Percentiles rank a stretch among this genome's conserved stretches.
These are phyloP conservation scores for Solanum pimpinellifolium DNA, from an alignment of 257 asterid species.

Conservation along the genomic window DNA sequence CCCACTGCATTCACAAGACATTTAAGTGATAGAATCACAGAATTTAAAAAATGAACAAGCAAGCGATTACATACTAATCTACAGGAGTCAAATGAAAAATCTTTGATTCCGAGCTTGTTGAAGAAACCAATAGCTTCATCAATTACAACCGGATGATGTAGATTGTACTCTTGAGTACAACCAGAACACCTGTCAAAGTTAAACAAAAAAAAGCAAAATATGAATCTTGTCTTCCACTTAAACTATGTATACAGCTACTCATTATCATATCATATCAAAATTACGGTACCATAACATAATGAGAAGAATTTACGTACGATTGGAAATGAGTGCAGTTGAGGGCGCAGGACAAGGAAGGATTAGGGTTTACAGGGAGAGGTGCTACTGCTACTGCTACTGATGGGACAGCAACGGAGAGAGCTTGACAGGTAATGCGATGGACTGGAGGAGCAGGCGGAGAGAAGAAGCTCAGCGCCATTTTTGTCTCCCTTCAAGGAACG, in stretches of 20 bases:
- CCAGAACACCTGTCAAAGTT: slow-evolving; percentile 72
- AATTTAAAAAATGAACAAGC: neutral
- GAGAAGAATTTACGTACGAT: slow-evolving; percentile 19
- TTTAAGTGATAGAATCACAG: neutral
- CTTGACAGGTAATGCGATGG: slow-evolving; percentile 17
- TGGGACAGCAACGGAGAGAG: slow-evolving; percentile 11
- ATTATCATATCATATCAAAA: neutral
- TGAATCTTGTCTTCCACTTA: neutral
- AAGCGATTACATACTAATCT: slow-evolving; percentile 48
- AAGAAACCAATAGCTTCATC: slow-evolving; percentile 56
- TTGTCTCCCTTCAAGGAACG: neutral
- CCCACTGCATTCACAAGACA: slow-evolving; percentile 47
- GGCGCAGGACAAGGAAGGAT: slow-evolving; percentile 39
- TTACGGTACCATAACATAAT: neutral
- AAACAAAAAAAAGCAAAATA: neutral
- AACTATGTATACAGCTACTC: neutral
- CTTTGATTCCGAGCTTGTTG: slow-evolving; percentile 41
- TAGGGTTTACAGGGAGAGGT: slow-evolving; percentile 2
- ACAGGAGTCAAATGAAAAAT: slow-evolving; percentile 67
- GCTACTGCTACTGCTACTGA: neutral
- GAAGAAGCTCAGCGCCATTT: slow-evolving; percentile 18
- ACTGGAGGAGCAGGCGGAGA: slow-evolving; percentile 15
- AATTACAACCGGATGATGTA: slow-evolving; percentile 59
- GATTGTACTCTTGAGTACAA: slow-evolving; percentile 75
- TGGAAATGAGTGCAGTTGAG: slow-evolving; percentile 74